Conservation (phyloP, 345 rosid genomes). For the Angophora floribunda region DNA sequence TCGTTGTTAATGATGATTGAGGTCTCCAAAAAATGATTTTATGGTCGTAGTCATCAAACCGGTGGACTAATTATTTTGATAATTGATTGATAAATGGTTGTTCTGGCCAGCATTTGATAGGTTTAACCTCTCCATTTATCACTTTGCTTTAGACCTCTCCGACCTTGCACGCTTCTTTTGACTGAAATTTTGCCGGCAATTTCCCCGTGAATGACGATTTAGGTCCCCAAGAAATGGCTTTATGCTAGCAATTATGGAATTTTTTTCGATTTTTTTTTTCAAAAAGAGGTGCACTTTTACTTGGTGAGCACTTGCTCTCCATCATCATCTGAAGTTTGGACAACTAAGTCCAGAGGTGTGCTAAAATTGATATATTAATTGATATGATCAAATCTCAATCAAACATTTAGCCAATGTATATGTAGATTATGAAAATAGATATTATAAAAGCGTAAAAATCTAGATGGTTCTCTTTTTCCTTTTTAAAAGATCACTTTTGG, state of each 20-base stretch:
- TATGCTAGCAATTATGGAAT: neutral
- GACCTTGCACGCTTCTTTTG: too few species aligned
- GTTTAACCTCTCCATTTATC: neutral
- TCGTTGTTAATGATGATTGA: too few species aligned
- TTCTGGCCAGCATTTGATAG: too few species aligned
- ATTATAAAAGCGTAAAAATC: too few species aligned
- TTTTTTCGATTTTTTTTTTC: neutral
- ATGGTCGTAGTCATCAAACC: too few species aligned
- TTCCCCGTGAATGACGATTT: neutral
- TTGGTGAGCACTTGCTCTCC: neutral
- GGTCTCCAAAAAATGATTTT: too few species aligned
- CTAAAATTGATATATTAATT: neutral
- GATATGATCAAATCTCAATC: neutral
- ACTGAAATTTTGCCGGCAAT: too few species aligned
- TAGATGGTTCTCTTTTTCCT: too few species aligned
- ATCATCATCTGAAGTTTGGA: neutral
- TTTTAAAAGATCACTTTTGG: neutral
- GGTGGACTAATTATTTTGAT: too few species aligned
- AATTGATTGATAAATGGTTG: too few species aligned
- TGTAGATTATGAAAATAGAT: too few species aligned
- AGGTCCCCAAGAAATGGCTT: neutral
- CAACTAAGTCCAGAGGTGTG: neutral
- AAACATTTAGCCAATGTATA: neutral
- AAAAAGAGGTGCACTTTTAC: neutral
- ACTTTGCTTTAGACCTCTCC: neutral